phyloP scores from a whole-genome alignment of 202 grass and related monocot species.

The Zizania palustris region DNA sequence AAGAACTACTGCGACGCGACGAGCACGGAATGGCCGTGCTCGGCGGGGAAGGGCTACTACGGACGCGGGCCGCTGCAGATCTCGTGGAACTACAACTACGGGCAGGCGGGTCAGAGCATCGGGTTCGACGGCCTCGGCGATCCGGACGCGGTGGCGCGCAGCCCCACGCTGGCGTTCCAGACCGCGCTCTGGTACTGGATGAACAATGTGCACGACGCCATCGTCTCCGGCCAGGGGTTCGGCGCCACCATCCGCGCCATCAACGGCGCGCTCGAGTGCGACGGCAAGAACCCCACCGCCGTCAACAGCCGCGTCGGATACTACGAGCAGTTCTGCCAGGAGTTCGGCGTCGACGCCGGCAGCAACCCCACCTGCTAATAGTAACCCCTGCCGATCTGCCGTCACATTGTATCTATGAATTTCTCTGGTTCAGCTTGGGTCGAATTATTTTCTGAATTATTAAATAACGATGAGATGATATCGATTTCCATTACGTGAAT shows the following conservation, averaged over 20 bases:
- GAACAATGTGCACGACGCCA: constrained; percentile 49
- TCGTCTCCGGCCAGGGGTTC: constrained; percentile 66
- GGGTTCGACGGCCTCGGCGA: constrained; percentile 79
- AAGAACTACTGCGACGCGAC: constrained; percentile 70
- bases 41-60: constrained; percentile 74
- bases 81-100: constrained; percentile 93
- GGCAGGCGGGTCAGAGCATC: constrained; percentile 65
- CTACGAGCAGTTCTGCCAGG: constrained; percentile 73
- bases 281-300: constrained; percentile 52
- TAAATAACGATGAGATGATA: neutral
- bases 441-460: neutral
- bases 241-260: constrained; percentile 74
- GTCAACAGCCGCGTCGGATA: constrained; percentile 58
- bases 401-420: neutral
- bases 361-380: constrained; percentile 66
- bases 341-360: constrained; percentile 74
- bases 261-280: constrained; percentile 68
- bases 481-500: neutral
- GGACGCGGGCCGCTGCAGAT: constrained; percentile 81
- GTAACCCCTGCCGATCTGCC: too few species aligned
- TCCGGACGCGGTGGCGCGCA: constrained; percentile 70
- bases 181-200: constrained; percentile 86
- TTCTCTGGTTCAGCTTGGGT: neutral
- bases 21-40: constrained; percentile 58
- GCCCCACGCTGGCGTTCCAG: constrained; percentile 66